Evolutionary conservation across 192 early-diverging fungal genomes (phyloP), one percentile per base, ranked within the genome.

Genomic region (Umbelopsis isabellina): DNA sequence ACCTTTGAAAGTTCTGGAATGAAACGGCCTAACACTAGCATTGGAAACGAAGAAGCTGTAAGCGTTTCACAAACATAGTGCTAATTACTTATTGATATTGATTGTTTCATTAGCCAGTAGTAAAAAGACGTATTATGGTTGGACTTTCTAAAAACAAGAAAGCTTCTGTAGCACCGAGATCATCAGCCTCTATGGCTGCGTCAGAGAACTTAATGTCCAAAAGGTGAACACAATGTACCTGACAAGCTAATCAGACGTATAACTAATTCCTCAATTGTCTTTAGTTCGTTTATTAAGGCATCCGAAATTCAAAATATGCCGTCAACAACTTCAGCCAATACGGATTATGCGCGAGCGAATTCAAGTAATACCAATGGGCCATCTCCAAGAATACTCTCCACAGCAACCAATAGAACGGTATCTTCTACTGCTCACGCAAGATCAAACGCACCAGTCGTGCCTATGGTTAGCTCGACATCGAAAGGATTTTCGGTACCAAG

Each of bases 401-500:
- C 37, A 41, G 5, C 37, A 10, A 41, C 7, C 37, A 41, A 49
- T 12, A 16, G 48, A 4, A 49, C 5, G 6, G 12, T 13, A 20
- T 21, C 15, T 49, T 13, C 48, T 6, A 16, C 18, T 49, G 20
- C 16, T 49, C 37, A 41, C 5, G 37, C 37, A 41, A 49, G 15
- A 0, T 6, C 27, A 35, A 10, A 25, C 3, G 15, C 30, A 7
- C 23, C 27, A 35, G 12, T 61, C 5, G 33, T 61, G n/a, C 55
- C 55, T 25, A 61, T 61, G 55, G 55, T 61, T n/a, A 61, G 13
- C 25, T 61, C 55, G 2, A 61, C 55, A 12, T 61, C 55, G 27
- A 61, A 61, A 61, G 55, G 55, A 33, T 61, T 61, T 15, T 61
- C 16, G 37, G 27, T 61, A 52, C 46, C 58, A 35, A 61, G 46